Evolutionary conservation across 352 stramenopile species (phyloP), one percentile per base, ranked within the genome.

Genomic region (Globisporangium paroecandrum): DNA sequence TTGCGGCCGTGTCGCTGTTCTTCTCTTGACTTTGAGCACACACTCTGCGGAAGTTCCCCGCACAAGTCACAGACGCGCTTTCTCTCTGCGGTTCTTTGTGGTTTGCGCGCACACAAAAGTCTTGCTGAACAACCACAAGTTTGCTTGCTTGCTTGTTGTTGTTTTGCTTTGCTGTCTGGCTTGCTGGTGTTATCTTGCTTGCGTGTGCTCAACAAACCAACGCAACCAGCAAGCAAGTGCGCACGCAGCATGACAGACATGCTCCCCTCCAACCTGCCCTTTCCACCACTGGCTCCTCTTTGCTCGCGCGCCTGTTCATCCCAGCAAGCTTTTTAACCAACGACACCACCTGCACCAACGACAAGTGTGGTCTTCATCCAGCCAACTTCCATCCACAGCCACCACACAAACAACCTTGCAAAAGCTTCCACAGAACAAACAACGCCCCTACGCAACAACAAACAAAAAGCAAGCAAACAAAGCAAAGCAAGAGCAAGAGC

Each of bases 241-340:
- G 41, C 15, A n/a, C 41, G 15, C 41, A 49, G 41, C 41, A 49
- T 49, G 41, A 49, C 41, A 49, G 41, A 49, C 41, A 27, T 27
- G 47, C 27, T 24, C 47, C 47, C 18, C 47, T 20, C 20, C 46
- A 4, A 27, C 47, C 47, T 55, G 47, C n/a, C 20, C 47, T 55
- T 55, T 55, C 47, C 47, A 7, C n/a, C n/a, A 27, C 47, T 27
- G 47, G 47, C 47, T 55, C 47, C 47, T 55, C 46, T 25, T 55
- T 55, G n/a, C n/a, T 18, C 20, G 7, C 18, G 47, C 47, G 20
- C 47, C 47, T 27, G 47, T 55, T 55, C 22, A 55, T 25, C 41
- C 41, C 7, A 3, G 7, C 47, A 55, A 15, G 47, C 29, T 55
- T 55, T 55, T 55, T 25, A 55, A 55, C 20, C 47, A 27, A 43